Conservation (phyloP, 78 protist genomes). For the slime mould (Dictyostelium discoideum) region dicty_2.7 NC_007090.3:431001-431500, state of each 20-base stretch:
- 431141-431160: not conserved
- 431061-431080: not conserved
- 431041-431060: not conserved
- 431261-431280: not conserved
- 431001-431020: not conserved
- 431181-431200: not conserved
- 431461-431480: too few species aligned
- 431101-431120: slow-evolving; percentile 1
- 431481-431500: too few species aligned
- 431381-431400: not conserved
- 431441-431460: not conserved
- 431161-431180: not conserved
- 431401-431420: slow-evolving; percentile 45
- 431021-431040: not conserved
- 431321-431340: slow-evolving; percentile 40
- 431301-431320: slow-evolving; percentile 77
- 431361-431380: not conserved
- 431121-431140: not conserved
- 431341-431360: slow-evolving; percentile 25
- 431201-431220: not conserved
- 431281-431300: not conserved
- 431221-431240: slow-evolving; percentile 3
- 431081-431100: not conserved
- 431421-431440: slow-evolving; percentile 45
- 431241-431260: not conserved